phyloP scores from a whole-genome alignment of 2,329 filamentous ascomycete species.

The Aureobasidium musti region DNA sequence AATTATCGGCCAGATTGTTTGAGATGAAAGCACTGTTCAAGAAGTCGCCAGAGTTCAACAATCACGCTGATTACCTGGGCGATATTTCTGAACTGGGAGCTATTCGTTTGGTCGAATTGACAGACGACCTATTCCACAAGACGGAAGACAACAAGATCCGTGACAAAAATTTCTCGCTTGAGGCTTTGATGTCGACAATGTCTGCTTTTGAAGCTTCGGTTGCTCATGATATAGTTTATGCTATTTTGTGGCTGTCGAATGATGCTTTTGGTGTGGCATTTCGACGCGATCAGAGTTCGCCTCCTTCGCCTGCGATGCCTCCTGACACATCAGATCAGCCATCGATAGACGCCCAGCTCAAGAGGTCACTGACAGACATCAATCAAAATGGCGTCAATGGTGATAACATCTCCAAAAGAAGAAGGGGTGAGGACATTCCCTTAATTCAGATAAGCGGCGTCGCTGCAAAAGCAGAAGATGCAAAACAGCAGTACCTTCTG shows the following conservation, averaged over 20 bases:
- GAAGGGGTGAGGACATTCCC: conserved; percentile 1
- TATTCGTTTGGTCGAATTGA: conserved; percentile 18
- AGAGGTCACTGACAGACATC: not conserved
- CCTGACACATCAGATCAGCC: not conserved
- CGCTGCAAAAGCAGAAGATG: not conserved
- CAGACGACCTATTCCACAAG: conserved; percentile 19
- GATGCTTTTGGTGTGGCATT: conserved; percentile 19
- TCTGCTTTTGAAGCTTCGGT: conserved; percentile 26
- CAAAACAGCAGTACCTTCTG: not conserved
- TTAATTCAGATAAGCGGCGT: not conserved
- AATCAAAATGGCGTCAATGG: not conserved
- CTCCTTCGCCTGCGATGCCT: not conserved
- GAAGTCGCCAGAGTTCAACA: conserved; percentile 1
- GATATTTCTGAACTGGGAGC: conserved; percentile 17
- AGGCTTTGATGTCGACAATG: conserved; percentile 15
- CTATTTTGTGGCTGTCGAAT: conserved; percentile 29
- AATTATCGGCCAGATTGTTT: not conserved
- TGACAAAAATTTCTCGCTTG: conserved; percentile 18
- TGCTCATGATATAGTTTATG: conserved; percentile 29
- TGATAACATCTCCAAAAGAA: conserved; percentile 16
- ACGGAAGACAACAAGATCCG: conserved; percentile 16
- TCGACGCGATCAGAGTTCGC: conserved; percentile 1
- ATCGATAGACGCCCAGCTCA: not conserved
- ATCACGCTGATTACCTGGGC: conserved; percentile 17
- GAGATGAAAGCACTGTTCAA: conserved; percentile 14